Evolutionary conservation across 2,329 filamentous ascomycete species (phyloP).

Genomic region (Cercospora canescens): DNA sequence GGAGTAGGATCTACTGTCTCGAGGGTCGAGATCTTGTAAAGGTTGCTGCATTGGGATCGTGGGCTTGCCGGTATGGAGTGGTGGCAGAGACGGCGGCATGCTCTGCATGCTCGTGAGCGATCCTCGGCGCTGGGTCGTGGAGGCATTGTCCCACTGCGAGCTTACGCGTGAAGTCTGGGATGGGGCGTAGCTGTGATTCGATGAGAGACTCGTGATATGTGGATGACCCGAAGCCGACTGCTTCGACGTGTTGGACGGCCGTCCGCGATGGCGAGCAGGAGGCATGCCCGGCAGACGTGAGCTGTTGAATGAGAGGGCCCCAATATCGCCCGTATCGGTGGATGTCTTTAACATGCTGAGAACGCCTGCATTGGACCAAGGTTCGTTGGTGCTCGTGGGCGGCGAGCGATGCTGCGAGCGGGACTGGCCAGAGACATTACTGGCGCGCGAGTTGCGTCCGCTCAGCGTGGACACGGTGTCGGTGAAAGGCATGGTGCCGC

Average conservation of each 20-base stretch:
- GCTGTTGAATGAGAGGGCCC: constrained; percentile 40
- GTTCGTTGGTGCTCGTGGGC: constrained; percentile 30
- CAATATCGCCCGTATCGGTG: constrained; percentile 51
- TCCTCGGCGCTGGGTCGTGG: constrained; percentile 39
- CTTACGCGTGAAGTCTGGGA: constrained; percentile 45
- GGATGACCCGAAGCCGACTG: constrained; percentile 34
- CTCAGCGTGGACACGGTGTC: constrained; percentile 47
- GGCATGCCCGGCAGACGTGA: constrained; percentile 41
- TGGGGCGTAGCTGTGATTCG: constrained; percentile 36
- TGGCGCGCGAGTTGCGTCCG: constrained; percentile 50
- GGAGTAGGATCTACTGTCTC: constrained; percentile 47
- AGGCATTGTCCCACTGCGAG: constrained; percentile 42
- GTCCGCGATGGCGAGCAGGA: constrained; percentile 37
- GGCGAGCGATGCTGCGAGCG: constrained; percentile 32
- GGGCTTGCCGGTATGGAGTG: constrained; percentile 23
- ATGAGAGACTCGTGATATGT: constrained; percentile 17
- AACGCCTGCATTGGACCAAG: constrained; percentile 42
- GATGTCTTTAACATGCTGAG: constrained; percentile 53
- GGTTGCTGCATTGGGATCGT: constrained; percentile 24
- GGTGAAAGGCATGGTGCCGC: constrained; percentile 46
- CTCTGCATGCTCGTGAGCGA: constrained; percentile 45
- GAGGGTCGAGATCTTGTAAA: constrained; percentile 24
- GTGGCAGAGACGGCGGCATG: constrained; percentile 43
- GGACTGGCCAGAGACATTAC: constrained; percentile 43
- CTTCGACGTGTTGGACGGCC: constrained; percentile 41